phyloP scores from a whole-genome alignment of 768 basidiomycete genomes.

The Boletus fagicola region DNA sequence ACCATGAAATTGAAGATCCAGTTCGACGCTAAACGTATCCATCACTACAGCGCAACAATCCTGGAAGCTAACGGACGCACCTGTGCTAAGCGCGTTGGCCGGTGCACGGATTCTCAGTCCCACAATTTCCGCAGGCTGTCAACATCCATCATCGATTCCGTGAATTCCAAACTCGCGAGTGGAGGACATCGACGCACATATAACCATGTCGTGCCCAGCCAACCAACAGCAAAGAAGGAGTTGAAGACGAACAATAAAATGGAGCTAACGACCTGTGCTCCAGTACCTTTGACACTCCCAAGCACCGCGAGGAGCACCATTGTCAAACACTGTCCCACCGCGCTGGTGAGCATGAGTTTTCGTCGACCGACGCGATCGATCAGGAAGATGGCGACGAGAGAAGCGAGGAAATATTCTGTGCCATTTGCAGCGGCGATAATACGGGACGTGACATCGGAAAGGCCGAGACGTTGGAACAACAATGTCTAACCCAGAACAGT shows the following conservation, averaged over 20 bases:
- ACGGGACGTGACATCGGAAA: too few species aligned
- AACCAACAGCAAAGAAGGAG: too few species aligned
- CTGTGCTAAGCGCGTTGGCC: slow-evolving; percentile 62
- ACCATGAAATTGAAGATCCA: slow-evolving; percentile 62
- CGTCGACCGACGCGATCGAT: slow-evolving; percentile 39
- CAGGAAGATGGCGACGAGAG: too few species aligned
- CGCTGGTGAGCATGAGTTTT: slow-evolving; percentile 67
- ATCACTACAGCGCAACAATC: background rate
- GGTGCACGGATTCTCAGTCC: slow-evolving; percentile 60
- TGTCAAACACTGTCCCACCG: slow-evolving; percentile 54
- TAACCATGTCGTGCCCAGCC: too few species aligned
- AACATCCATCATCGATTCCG: background rate
- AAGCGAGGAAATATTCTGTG: too few species aligned
- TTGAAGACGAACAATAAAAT: too few species aligned
- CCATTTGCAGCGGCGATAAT: too few species aligned
- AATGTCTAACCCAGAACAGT: too few species aligned
- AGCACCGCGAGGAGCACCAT: slow-evolving; percentile 61
- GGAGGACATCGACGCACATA: too few species aligned
- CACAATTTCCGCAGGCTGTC: slow-evolving; percentile 63
- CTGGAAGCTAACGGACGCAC: slow-evolving; percentile 8
- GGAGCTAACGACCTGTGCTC: slow-evolving; percentile 46
- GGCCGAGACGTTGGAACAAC: too few species aligned
- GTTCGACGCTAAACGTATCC: slow-evolving; percentile 31
- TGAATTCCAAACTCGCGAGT: background rate
- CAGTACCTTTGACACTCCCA: slow-evolving; percentile 49